These are phyloP conservation scores for Phytophthora idaei DNA, from an alignment of 352 stramenopile species.

Conservation along the genomic window DNA sequence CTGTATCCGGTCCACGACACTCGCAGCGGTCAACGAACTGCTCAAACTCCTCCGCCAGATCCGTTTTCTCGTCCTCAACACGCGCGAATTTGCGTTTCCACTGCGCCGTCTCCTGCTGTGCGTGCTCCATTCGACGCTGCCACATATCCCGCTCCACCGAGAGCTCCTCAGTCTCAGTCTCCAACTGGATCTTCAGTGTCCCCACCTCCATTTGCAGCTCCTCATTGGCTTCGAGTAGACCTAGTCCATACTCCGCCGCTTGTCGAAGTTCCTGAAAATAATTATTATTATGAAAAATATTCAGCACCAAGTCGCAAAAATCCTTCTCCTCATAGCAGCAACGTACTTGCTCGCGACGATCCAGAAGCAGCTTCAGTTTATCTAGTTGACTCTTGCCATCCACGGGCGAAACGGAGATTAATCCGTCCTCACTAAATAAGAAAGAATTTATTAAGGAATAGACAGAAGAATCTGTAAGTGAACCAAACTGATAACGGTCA, in stretches of 20 bases:
- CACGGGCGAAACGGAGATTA: conserved; percentile 46
- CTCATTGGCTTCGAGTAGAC: conserved; percentile 78
- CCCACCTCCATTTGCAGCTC: conserved; percentile 73
- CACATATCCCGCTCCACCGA: conserved; percentile 63
- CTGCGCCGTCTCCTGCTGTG: conserved; percentile 63
- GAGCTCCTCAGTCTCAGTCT: conserved; percentile 68
- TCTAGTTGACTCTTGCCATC: conserved; percentile 60
- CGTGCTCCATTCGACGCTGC: conserved; percentile 66
- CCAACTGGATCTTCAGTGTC: conserved; percentile 74
- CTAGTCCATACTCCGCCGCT: conserved; percentile 79
- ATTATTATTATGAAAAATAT: conserved; percentile 4
- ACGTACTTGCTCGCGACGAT: conserved; percentile 51
- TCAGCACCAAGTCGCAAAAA: conserved; percentile 2
- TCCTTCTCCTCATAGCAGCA: not conserved
- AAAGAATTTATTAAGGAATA: conserved; percentile 1
- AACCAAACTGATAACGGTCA: conserved; percentile 19
- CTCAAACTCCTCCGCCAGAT: conserved; percentile 62
- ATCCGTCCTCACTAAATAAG: conserved; percentile 60
- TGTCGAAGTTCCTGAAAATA: conserved; percentile 69
- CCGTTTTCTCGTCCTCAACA: conserved; percentile 69
- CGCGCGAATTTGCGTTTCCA: conserved; percentile 73
- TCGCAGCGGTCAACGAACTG: conserved; percentile 49
- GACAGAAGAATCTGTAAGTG: conserved; percentile 6
- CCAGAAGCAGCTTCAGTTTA: conserved; percentile 49
- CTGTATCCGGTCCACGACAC: conserved; percentile 30